Evolutionary conservation across 495 filamentous ascomycete genomes (phyloP).

Genomic region (Penicillium riverlandense): DNA sequence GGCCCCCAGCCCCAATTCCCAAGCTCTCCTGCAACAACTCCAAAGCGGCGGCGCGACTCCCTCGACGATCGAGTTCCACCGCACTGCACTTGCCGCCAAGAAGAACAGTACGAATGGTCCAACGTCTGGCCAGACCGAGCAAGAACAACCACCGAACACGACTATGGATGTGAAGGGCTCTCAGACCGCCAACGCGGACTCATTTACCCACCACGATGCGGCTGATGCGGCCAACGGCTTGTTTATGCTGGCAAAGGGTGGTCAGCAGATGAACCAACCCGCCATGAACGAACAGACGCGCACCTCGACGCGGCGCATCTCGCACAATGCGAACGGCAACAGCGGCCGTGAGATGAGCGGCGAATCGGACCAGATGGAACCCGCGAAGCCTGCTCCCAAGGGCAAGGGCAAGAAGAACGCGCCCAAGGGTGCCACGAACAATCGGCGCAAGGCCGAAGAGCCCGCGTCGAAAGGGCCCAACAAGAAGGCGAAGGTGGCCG

Average conservation of each 20-base stretch:
- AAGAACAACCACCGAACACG: constrained; percentile 39
- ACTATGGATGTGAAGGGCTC: constrained; percentile 45
- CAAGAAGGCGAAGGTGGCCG: constrained; percentile 65
- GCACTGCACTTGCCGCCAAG: constrained; percentile 78
- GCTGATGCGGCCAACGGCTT: constrained; percentile 95
- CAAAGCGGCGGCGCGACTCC: constrained; percentile 81
- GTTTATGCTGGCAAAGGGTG: constrained; percentile 75
- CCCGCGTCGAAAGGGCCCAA: constrained; percentile 51
- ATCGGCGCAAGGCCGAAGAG: constrained; percentile 78
- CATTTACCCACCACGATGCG: constrained; percentile 77
- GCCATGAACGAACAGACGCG: constrained; percentile 22
- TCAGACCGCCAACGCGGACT: constrained; percentile 41
- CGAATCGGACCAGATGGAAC: constrained; percentile 62
- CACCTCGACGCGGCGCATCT: constrained; percentile 22
- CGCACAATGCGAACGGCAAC: constrained; percentile 28
- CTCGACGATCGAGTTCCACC: constrained; percentile 86
- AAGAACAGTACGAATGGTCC: constrained; percentile 48
- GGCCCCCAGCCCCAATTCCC: constrained; percentile 78
- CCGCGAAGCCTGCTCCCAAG: constrained; percentile 52
- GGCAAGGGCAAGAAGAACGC: constrained; percentile 65
- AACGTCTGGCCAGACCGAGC: constrained; percentile 44
- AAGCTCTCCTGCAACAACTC: constrained; percentile 70
- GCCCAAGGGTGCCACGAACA: constrained; percentile 44
- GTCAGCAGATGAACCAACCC: constrained; percentile 38
- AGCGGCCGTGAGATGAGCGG: constrained; percentile 55